These are phyloP conservation scores for Salix brachista DNA, from an alignment of 345 rosid genomes.

Conservation along the genomic window DNA sequence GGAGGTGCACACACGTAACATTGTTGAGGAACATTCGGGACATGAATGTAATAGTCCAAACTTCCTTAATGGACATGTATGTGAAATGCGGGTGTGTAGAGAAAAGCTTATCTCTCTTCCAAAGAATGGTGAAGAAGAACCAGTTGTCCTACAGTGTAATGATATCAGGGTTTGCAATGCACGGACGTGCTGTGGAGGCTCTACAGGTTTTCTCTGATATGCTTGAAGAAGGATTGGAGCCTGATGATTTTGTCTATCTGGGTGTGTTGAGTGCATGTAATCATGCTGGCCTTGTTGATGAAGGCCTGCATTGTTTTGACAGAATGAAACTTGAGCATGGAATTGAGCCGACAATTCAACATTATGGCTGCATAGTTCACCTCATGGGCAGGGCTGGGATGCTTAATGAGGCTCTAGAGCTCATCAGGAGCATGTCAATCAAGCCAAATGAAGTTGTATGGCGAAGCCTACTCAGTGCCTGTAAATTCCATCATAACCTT, in stretches of 20 bases:
- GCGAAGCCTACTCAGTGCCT: slow-evolving; percentile 72
- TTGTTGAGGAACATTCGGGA: slow-evolving; percentile 41
- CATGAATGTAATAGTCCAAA: slow-evolving; percentile 40
- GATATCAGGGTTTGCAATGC: slow-evolving; percentile 44
- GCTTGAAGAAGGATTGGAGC: slow-evolving; percentile 31
- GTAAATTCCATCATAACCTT: slow-evolving; percentile 48
- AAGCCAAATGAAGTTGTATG: slow-evolving; percentile 62
- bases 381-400: slow-evolving; percentile 61
- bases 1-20: slow-evolving; percentile 38
- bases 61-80: slow-evolving; percentile 50
- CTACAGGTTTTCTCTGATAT: slow-evolving; percentile 31
- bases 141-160: slow-evolving; percentile 29
- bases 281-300: slow-evolving; percentile 34
- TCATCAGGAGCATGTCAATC: slow-evolving; percentile 49
- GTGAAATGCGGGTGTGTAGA: slow-evolving; percentile 42
- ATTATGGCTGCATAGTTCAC: slow-evolving; percentile 69
- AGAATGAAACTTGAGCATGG: slow-evolving; percentile 41
- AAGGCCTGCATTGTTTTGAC: slow-evolving; percentile 28
- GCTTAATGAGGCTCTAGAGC: slow-evolving; percentile 52
- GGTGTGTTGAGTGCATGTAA: slow-evolving; percentile 42
- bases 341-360: slow-evolving; percentile 54
- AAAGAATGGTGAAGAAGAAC: slow-evolving; percentile 24
- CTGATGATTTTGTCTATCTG: slow-evolving; percentile 37
- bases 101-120: slow-evolving; percentile 33
- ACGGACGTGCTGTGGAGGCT: slow-evolving; percentile 33